Conservation (phyloP, 2,329 filamentous ascomycete genomes). For the Shiraia sp. region DNA sequence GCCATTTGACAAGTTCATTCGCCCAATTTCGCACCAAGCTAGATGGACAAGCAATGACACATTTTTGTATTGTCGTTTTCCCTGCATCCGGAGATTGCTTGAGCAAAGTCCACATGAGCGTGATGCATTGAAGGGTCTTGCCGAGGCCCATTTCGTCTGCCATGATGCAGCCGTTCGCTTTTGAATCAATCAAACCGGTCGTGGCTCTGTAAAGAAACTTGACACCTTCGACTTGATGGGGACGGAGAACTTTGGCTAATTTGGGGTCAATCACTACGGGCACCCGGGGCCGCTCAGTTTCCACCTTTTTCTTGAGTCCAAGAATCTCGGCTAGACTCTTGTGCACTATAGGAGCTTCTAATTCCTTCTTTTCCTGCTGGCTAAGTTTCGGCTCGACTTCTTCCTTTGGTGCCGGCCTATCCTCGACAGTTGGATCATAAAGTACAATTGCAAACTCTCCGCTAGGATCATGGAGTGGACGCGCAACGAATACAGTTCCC, state of each 20-base stretch:
- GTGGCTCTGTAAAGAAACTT: slow-evolving; percentile 96
- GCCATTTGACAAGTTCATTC: slow-evolving; percentile 95
- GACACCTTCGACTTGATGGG: slow-evolving; percentile 97
- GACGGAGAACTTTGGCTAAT: slow-evolving; percentile 85
- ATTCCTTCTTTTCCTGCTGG: slow-evolving; percentile 55
- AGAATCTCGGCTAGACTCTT: slow-evolving; percentile 95
- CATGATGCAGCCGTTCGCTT: slow-evolving; percentile 98
- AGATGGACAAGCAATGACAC: slow-evolving; percentile 93
- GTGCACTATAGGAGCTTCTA: slow-evolving; percentile 80
- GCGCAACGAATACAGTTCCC: slow-evolving; percentile 83
- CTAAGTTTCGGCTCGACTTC: slow-evolving; percentile 53
- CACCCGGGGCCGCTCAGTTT: slow-evolving; percentile 83
- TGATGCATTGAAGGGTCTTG: slow-evolving; percentile 96
- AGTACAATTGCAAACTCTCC: slow-evolving; percentile 96
- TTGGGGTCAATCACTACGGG: slow-evolving; percentile 95
- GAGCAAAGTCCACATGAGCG: slow-evolving; percentile 92
- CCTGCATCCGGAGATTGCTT: slow-evolving; percentile 97
- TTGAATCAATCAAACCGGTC: slow-evolving; percentile 91
- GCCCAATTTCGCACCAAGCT: slow-evolving; percentile 98
- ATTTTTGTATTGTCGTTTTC: slow-evolving; percentile 91
- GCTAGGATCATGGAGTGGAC: slow-evolving; percentile 88
- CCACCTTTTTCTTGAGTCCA: slow-evolving; percentile 87
- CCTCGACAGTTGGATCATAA: slow-evolving; percentile 91
- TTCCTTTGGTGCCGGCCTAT: slow-evolving; percentile 64
- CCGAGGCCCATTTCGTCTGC: slow-evolving; percentile 98